phyloP scores from a whole-genome alignment of 2,329 filamentous ascomycete species.

The Mollisiaceae sp. region DNA sequence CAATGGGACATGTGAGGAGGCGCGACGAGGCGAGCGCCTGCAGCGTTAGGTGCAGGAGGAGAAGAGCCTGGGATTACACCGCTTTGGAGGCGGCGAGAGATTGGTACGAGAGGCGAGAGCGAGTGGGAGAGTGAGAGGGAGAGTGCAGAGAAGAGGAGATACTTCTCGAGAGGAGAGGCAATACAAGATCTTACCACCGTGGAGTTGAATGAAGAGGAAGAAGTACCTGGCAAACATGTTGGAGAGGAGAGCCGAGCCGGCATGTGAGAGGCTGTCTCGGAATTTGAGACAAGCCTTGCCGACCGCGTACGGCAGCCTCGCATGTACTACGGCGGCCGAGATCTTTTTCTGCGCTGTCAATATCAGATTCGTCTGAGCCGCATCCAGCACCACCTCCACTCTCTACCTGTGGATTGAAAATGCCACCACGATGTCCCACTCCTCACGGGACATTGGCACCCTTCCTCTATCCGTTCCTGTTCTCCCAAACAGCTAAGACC shows the following conservation, averaged over 20 bases:
- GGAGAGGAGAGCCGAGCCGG: neutral
- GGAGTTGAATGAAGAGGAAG: neutral
- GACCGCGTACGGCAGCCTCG: neutral
- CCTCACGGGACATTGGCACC: constrained; percentile 41
- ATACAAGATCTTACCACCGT: neutral
- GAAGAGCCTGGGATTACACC: constrained; percentile 18
- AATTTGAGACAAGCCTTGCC: neutral
- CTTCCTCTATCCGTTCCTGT: constrained; percentile 42
- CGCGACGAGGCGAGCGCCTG: constrained; percentile 17
- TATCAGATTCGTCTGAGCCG: constrained; percentile 17
- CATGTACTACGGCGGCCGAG: constrained; percentile 23
- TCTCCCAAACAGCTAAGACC: constrained; percentile 25
- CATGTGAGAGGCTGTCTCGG: constrained; percentile 8
- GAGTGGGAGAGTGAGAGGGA: neutral
- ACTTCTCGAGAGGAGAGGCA: neutral
- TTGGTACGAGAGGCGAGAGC: neutral
- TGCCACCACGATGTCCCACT: constrained; percentile 41
- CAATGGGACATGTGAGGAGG: constrained; percentile 23
- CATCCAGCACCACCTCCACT: neutral
- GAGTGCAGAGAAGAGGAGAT: neutral
- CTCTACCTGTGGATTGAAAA: constrained; percentile 16
- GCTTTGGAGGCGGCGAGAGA: constrained; percentile 14
- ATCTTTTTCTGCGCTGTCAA: constrained; percentile 14
- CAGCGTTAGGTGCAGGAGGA: constrained; percentile 25
- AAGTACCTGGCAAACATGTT: neutral